Evolutionary conservation across 2,329 filamentous ascomycete species (phyloP), one percentile per base, ranked within the genome.

Genomic region (Fusarium incarnatum): DNA sequence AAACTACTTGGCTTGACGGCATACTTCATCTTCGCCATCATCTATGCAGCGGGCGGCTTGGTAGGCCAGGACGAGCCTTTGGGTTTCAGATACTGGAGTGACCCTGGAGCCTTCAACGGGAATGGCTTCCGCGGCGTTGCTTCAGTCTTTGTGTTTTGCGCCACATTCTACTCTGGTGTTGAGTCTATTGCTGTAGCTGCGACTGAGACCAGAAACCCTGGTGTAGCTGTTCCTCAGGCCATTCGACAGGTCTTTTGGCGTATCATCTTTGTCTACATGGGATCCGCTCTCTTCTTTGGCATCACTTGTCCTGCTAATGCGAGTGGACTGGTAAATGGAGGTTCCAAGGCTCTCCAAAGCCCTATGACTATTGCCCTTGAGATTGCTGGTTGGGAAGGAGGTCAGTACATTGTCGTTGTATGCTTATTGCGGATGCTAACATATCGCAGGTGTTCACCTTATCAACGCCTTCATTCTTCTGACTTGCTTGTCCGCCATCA

Each of bases 381-480:
- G 67, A 92, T 88, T 63, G 92, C 92, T 2, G 92, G 92, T 2
- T 94, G 91, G 87, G 79, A 91, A 57, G 88, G 87, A 27, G 92
- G 91, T 57, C 23, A 16, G 77, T 71, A 25, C 13, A 40, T 27
- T 13, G 11, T 13, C 15, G 5, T 27, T n/a, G 1, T 30, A 15
- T 28, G 12, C 12, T 22, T 37, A 6, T 25, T 12, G 13, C 18
- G 13, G 15, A 40, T 56, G 44, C 62, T 71, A 49, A 74, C 49
- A 20, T 18, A 25, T 15, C 16, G 3, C 22, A 80, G 79, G 80
- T 37, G 90, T 92, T 2, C 89, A 94, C 75, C 85, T 94, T 2
- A 91, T 94, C 81, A 94, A 94, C 70, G 91, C 89, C 41, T 91
- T 93, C 74, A 92, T 93, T 73, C 85, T 94, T 53, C 82, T 93